Evolutionary conservation across 371 early-diverging fungal species (phyloP).

Genomic region (Mortierella sp.): DNA sequence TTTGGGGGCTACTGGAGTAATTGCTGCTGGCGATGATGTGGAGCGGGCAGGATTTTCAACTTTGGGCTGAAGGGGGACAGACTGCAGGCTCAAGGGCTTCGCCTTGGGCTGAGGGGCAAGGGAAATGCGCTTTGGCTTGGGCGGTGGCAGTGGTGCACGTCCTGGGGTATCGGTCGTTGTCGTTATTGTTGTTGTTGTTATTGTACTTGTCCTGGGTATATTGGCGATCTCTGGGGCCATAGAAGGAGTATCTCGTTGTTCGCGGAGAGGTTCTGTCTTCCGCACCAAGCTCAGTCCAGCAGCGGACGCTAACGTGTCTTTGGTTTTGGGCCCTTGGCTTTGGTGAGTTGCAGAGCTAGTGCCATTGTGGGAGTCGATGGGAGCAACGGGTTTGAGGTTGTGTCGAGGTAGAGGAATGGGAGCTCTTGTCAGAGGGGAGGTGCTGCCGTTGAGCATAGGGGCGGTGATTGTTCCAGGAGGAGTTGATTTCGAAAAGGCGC

Average conservation of each 20-base stretch:
- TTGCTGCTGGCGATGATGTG: constrained; percentile 9
- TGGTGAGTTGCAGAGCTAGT: neutral
- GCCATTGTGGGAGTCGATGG: neutral
- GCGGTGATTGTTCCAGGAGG: neutral
- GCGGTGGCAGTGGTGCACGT: constrained; percentile 32
- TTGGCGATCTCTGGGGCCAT: neutral
- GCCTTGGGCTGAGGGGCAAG: constrained; percentile 46
- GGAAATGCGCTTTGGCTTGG: constrained; percentile 51
- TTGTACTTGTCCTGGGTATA: neutral
- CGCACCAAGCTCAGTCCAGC: neutral
- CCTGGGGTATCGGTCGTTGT: constrained; percentile 5
- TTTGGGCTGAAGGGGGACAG: constrained; percentile 23
- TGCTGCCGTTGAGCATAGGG: constrained; percentile 9
- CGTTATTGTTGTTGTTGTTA: neutral
- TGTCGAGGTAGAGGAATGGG: constrained; percentile 24
- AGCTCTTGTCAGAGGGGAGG: constrained; percentile 10
- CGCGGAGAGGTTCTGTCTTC: neutral
- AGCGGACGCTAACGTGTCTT: neutral
- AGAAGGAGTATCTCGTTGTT: neutral
- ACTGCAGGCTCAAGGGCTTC: constrained; percentile 44
- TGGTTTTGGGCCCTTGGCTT: neutral
- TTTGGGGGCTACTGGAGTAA: neutral
- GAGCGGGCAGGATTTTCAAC: constrained; percentile 17
- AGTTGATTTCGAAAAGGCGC: constrained; percentile 20
- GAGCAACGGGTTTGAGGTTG: neutral